Base-by-base conservation (phyloP, 805 yeast species). In the Kodamaea lidongshanica region DNA sequence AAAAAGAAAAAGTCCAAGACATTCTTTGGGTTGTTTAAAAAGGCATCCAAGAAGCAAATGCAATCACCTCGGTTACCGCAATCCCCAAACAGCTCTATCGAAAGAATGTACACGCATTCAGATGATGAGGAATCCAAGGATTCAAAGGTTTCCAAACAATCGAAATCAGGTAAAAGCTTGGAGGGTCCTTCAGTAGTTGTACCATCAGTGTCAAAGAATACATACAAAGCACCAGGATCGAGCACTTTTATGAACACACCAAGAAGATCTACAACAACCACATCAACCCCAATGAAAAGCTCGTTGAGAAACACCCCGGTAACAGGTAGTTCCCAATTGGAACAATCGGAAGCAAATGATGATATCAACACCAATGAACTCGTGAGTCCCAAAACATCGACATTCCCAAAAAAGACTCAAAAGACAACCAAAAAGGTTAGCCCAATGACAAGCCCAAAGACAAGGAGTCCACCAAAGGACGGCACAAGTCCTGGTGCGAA, bases 1-100 rank as follows among this genome's bases (percentile, higher is more conserved):
- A 11, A 32, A 16, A 37, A 38, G 23, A 33, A 38, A 21, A 50
- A 39, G 28, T 52, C 49, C 30, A 61, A 55, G 34, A 54, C 65
- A 4, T 40, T 62, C n/a, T 59, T 62, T 23, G 45, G 50, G 18
- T 25, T 62, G 5, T 61, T 62, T 47, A 58, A 52, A 34, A 61
- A 54, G 29, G 37, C 46, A 15, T 32, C 46, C 11, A 47, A 45
- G 33, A 16, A 19, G 19, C 25, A 20, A 8, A n/a, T 27, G 13
- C 16, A 23, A 6, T 33, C 42, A 7, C 35, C 42, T 4, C 28
- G 40, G 13, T 35, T 39, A 15, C 43, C 43, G 7, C 43, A 39
- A 22, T 39, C 43, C 5, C 43, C 43, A 12, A 37, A 34, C 12
- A 27, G 31, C 18, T 32, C 35, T 12, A 32, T 32, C 15, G 35